phyloP scores from a whole-genome alignment of 192 early-diverging fungal genomes.

The Umbelopsis vinacea region DNA sequence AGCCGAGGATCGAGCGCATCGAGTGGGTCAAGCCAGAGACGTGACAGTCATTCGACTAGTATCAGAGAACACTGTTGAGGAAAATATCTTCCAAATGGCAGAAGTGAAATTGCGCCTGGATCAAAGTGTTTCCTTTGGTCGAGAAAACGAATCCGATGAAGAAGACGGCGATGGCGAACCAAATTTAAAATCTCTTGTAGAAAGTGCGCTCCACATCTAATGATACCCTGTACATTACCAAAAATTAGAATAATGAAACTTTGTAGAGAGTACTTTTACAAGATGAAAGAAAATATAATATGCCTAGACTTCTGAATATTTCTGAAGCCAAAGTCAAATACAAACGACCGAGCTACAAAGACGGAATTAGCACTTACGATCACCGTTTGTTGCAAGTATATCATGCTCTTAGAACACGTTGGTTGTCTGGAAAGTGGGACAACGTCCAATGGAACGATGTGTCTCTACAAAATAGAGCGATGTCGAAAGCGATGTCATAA shows the following conservation, averaged over 20 bases:
- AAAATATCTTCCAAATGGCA: conserved; percentile 64
- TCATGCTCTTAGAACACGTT: neutral
- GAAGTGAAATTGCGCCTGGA: conserved; percentile 68
- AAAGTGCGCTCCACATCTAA: conserved; percentile 5
- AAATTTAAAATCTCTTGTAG: conserved; percentile 1
- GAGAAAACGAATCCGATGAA: conserved; percentile 12
- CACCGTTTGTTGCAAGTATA: neutral
- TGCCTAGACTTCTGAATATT: neutral
- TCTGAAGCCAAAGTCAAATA: too few species aligned
- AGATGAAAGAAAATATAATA: neutral
- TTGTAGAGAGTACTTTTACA: neutral
- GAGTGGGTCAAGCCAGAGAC: conserved; percentile 85
- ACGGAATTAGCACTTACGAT: too few species aligned
- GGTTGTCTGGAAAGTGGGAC: too few species aligned
- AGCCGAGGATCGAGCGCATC: conserved; percentile 88
- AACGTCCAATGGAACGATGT: too few species aligned
- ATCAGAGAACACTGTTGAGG: conserved; percentile 68
- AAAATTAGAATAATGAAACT: neutral
- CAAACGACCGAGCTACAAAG: too few species aligned
- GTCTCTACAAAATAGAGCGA: too few species aligned
- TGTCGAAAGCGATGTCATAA: too few species aligned
- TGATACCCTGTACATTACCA: conserved; percentile 1
- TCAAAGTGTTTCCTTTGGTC: conserved; percentile 39
- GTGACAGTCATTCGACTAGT: conserved; percentile 79
- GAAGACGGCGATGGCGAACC: neutral